Base-by-base conservation (phyloP, 768 basidiomycete species). In the Guyanaporus albipodus region DNA sequence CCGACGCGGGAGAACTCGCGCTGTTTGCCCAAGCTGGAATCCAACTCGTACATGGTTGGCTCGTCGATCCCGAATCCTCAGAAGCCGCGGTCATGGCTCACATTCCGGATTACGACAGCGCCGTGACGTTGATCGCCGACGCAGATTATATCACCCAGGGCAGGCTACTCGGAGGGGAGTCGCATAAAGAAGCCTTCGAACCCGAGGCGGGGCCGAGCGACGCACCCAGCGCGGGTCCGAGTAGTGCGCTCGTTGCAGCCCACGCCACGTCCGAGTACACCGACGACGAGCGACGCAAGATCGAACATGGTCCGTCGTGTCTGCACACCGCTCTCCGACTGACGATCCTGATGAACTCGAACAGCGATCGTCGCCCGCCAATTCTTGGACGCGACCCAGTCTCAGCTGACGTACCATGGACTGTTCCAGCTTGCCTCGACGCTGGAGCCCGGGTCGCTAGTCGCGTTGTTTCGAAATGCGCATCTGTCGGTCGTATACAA, bases 391-490 rank as follows among this genome's bases (percentile, higher is more conserved):
- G 67, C 67, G 15, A 84, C 87, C 0, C 75, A 79, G 49, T 90
- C 89, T 2, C 93, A 96, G 59, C 65, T 95, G 45, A 94, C 91
- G 0, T 94, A 94, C 58, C 77, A 90, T 44, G 92, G 92, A 0
- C 75, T 94, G 27, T 92, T 93, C 64, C 77, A 83, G 28, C 80
- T 94, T 39, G 83, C 85, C 0, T 63, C 72, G 7, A 56, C 64
- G 4, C 59, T 79, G 26, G 44, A 65, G 12, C 71, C 74, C 0
- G 75, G 79, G 3, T 71, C 79, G 2, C 78, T 93, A 44, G 84
- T 86, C n/a, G 91, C 92, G 1, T 79, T 94, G 50, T 95, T 93
- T 74, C 82, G 93, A 42, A 91, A 82, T 66, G 91, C 90, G 0
- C 93, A 95, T 61, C 80, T 96, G 12, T 85, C 86, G 0, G 92